Percentiles rank a stretch among this genome's conserved stretches.
Conservation (phyloP, 495 filamentous ascomycete species). For the Letharia columbiana region DNA sequence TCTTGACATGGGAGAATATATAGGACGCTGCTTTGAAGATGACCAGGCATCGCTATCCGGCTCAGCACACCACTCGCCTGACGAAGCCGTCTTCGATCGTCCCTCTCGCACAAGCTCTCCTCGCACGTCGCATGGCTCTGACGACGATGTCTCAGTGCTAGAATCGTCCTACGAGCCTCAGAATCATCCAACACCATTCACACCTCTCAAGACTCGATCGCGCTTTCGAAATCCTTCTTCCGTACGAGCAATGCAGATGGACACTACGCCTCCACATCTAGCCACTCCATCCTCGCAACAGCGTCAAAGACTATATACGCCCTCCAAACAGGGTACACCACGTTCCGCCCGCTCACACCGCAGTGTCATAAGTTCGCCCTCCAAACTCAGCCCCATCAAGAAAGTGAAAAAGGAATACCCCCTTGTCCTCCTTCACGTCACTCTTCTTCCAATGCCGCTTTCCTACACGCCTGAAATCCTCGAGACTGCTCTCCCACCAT, state of each 20-base stretch:
- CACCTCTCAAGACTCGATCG: constrained; percentile 26
- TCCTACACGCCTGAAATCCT: constrained; percentile 58
- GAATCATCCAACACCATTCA: constrained; percentile 18
- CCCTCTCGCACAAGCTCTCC: constrained; percentile 24
- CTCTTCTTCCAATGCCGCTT: constrained; percentile 63
- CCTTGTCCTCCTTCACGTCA: constrained; percentile 82
- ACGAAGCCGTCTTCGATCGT: constrained; percentile 26
- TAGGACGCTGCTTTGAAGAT: constrained; percentile 12
- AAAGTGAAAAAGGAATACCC: constrained; percentile 57
- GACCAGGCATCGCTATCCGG: constrained; percentile 20
- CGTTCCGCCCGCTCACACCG: constrained; percentile 24
- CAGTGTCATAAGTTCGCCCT: constrained; percentile 20
- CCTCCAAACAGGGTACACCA: constrained; percentile 24
- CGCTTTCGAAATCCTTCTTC: constrained; percentile 65
- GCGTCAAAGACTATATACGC: constrained; percentile 23
- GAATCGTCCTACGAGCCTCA: constrained; percentile 14
- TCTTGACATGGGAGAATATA: constrained; percentile 5
- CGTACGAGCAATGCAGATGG: constrained; percentile 71
- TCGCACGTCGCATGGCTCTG: constrained; percentile 24
- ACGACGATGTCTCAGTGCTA: constrained; percentile 22
- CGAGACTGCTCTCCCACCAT: constrained; percentile 46
- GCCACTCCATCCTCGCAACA: constrained; percentile 38
- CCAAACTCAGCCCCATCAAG: constrained; percentile 28
- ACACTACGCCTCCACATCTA: constrained; percentile 50
- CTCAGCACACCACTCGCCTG: constrained; percentile 24